phyloP scores from a whole-genome alignment of 352 stramenopile genomes.

The Phytopythium mirpurense region DNA sequence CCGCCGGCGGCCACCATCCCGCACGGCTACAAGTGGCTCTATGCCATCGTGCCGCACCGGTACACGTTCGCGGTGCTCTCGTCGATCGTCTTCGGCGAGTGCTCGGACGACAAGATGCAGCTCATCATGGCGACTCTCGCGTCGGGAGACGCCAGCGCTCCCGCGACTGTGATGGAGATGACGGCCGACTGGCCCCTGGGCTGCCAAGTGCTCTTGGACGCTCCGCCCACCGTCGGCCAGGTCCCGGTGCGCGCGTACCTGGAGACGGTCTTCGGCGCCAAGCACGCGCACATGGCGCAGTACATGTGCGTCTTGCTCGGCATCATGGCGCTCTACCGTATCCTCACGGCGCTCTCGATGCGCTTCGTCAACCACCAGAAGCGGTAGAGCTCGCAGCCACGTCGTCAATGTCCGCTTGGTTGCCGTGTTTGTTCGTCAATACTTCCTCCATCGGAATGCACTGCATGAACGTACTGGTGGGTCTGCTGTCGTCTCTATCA shows the following conservation, averaged over 20 bases:
- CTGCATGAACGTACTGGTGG: no score
- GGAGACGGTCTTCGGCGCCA: slow-evolving; percentile 21
- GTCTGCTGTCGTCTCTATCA: no score
- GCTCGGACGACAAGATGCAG: slow-evolving; percentile 12
- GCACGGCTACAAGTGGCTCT: slow-evolving; percentile 29
- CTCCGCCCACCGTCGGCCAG: slow-evolving; percentile 10
- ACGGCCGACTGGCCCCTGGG: slow-evolving; percentile 12
- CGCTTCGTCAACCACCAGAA: slow-evolving; percentile 34
- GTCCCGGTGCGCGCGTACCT: slow-evolving; percentile 20
- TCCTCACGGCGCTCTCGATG: slow-evolving; percentile 27
- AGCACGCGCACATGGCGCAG: slow-evolving; percentile 23
- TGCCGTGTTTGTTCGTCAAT: no score
- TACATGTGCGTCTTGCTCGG: slow-evolving; percentile 20
- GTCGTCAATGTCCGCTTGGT: no score
- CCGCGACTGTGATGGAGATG: slow-evolving; percentile 1
- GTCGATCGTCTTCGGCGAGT: slow-evolving; percentile 25
- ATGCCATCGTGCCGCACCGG: slow-evolving; percentile 20
- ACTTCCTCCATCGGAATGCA: no score
- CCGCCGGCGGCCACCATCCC: slow-evolving; percentile 24
- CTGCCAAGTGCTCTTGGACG: slow-evolving; percentile 18
- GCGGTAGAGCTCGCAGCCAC: background rate
- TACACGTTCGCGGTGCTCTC: slow-evolving; percentile 23
- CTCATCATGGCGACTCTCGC: slow-evolving; percentile 6
- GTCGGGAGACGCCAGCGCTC: background rate
- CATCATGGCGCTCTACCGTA: slow-evolving; percentile 25